Conservation (phyloP, 352 stramenopile species). For the Phytophthora pseudosyringae region DNA sequence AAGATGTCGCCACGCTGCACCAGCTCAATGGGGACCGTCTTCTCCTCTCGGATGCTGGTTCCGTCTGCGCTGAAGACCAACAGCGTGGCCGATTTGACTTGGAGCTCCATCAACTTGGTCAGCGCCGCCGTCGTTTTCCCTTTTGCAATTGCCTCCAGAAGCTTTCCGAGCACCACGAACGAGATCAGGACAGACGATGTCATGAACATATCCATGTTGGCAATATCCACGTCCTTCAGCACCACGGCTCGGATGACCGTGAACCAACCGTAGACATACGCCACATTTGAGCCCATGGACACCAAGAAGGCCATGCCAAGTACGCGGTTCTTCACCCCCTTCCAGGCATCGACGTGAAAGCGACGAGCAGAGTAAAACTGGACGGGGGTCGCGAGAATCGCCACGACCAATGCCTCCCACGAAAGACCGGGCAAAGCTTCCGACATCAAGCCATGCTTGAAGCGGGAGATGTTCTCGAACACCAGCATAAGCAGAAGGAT, state of each 20-base stretch:
- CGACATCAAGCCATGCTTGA: conserved; percentile 56
- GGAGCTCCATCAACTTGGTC: conserved; percentile 94
- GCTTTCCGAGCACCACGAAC: conserved; percentile 98
- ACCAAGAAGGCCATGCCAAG: conserved; percentile 97
- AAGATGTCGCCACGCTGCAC: conserved; percentile 93
- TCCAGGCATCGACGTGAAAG: conserved; percentile 95
- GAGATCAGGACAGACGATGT: conserved; percentile 96
- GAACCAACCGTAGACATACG: conserved; percentile 95
- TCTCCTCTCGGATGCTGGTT: conserved; percentile 59
- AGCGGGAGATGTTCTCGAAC: conserved; percentile 59
- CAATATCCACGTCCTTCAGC: conserved; percentile 58
- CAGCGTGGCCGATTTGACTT: conserved; percentile 93
- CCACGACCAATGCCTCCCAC: conserved; percentile 68
- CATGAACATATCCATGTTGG: conserved; percentile 95
- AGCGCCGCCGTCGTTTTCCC: conserved; percentile 94
- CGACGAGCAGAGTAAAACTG: conserved; percentile 93
- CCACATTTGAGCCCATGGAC: conserved; percentile 94
- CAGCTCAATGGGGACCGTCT: conserved; percentile 78
- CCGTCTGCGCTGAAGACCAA: conserved; percentile 69
- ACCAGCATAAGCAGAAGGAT: conserved; percentile 92
- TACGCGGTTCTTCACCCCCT: conserved; percentile 84
- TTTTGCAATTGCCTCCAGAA: conserved; percentile 92
- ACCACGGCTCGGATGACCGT: conserved; percentile 75
- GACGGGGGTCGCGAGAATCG: conserved; percentile 92
- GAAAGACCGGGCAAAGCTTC: conserved; percentile 56